These are phyloP conservation scores for Scleroderma citrinum DNA, from an alignment of 768 basidiomycete genomes.

Conservation along the genomic window DNA sequence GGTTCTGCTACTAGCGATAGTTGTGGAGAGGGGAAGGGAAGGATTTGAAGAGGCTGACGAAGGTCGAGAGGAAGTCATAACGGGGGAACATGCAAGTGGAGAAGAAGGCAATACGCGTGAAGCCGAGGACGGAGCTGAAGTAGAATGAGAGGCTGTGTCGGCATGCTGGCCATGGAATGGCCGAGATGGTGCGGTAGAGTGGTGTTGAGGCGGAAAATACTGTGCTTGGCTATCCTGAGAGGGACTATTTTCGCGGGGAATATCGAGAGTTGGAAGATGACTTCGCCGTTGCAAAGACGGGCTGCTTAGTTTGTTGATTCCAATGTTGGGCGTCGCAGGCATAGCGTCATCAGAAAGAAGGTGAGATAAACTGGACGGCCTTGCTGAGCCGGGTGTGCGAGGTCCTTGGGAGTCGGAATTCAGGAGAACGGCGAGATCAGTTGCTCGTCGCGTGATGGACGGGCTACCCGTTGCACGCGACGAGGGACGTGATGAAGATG, in stretches of 20 bases:
- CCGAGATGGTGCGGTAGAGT: slow-evolving; percentile 14
- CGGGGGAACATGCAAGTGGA: slow-evolving; percentile 24
- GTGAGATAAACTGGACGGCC: slow-evolving; percentile 41
- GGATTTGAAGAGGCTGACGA: slow-evolving; percentile 33
- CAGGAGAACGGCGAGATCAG: slow-evolving; percentile 71
- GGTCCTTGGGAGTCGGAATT: slow-evolving; percentile 50
- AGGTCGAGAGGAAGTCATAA: slow-evolving; percentile 25
- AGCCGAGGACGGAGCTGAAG: slow-evolving; percentile 12
- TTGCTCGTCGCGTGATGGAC: slow-evolving; percentile 54
- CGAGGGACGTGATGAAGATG: slow-evolving; percentile 31
- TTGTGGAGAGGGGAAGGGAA: slow-evolving; percentile 17
- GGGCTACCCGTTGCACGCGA: slow-evolving; percentile 38
- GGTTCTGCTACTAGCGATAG: slow-evolving; percentile 22
- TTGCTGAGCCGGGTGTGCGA: slow-evolving; percentile 30
- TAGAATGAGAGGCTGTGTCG: slow-evolving; percentile 14
- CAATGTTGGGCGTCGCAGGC: slow-evolving; percentile 18
- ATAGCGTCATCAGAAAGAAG: slow-evolving; percentile 24
- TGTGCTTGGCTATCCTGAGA: slow-evolving; percentile 17
- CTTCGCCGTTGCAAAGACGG: slow-evolving; percentile 26
- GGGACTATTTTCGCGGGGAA: slow-evolving; percentile 23
- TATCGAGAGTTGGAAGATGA: slow-evolving; percentile 28
- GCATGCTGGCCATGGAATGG: slow-evolving; percentile 16
- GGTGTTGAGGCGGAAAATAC: slow-evolving; percentile 22
- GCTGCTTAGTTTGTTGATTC: slow-evolving; percentile 22
- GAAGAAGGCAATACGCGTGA: slow-evolving; percentile 23